phyloP scores from a whole-genome alignment of 2,329 filamentous ascomycete species.

The Hypoxylon sp. region DNA sequence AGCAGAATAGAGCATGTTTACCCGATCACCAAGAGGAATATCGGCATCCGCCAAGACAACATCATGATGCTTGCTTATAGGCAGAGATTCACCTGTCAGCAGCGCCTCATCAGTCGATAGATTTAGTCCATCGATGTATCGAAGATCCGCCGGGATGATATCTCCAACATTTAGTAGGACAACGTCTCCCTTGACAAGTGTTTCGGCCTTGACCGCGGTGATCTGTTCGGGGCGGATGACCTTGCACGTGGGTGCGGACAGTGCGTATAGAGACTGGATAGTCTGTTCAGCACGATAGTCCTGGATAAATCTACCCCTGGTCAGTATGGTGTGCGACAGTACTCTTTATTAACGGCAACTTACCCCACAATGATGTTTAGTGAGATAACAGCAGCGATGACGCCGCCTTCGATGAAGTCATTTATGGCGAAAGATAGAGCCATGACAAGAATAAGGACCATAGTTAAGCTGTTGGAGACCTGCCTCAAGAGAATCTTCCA shows the following conservation, averaged over 20 bases:
- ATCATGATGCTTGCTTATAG: conserved; percentile 71
- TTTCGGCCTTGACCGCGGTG: conserved; percentile 62
- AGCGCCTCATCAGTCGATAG: conserved; percentile 79
- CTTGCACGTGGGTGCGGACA: conserved; percentile 67
- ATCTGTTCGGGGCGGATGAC: conserved; percentile 63
- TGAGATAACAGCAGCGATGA: conserved; percentile 70
- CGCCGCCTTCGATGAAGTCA: conserved; percentile 70
- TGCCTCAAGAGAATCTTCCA: conserved; percentile 81
- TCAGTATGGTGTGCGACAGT: conserved; percentile 19
- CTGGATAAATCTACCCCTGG: conserved; percentile 59
- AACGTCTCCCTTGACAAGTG: conserved; percentile 72
- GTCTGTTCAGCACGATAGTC: conserved; percentile 70
- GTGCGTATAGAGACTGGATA: conserved; percentile 66
- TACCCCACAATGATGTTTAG: conserved; percentile 74
- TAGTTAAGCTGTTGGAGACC: conserved; percentile 78
- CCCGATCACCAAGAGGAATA: conserved; percentile 72
- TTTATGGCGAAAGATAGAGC: conserved; percentile 71
- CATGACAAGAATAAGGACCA: conserved; percentile 79
- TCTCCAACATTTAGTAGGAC: conserved; percentile 70
- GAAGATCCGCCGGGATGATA: conserved; percentile 74
- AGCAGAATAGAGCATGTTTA: conserved; percentile 76
- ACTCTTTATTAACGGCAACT: conserved; percentile 39
- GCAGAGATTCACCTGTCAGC: conserved; percentile 76
- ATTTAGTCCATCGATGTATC: conserved; percentile 73
- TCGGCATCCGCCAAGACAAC: conserved; percentile 60